Percentiles rank a stretch among this genome's conserved stretches.
Evolutionary conservation across 2,329 filamentous ascomycete genomes (phyloP).

Genomic region (Xylariaceae sp.): DNA sequence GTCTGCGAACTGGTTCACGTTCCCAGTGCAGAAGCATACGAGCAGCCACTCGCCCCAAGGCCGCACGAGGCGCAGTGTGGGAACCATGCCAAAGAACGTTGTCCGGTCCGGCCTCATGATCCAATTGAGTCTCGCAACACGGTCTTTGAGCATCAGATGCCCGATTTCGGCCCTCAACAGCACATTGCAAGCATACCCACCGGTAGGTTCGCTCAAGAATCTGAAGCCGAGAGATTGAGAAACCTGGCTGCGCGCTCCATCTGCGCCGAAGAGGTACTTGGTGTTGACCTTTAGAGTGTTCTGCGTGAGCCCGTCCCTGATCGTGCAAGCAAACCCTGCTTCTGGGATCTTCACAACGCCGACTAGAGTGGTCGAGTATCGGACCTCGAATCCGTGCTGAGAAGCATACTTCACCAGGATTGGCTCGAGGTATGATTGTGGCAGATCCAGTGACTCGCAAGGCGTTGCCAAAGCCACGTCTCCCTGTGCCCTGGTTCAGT

Average conservation of each 20-base stretch:
- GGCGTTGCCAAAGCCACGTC: constrained; percentile 39
- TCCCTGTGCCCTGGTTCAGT: constrained; percentile 26
- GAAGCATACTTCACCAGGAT: constrained; percentile 37
- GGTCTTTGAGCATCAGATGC: constrained; percentile 39
- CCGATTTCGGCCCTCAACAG: constrained; percentile 43
- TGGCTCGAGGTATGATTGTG: constrained; percentile 40
- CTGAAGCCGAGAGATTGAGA: constrained; percentile 33
- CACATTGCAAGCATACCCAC: constrained; percentile 37
- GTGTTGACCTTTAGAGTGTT: constrained; percentile 38
- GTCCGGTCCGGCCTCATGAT: constrained; percentile 46
- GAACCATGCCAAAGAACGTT: constrained; percentile 37
- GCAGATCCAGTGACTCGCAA: constrained; percentile 37
- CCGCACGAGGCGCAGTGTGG: constrained; percentile 49
- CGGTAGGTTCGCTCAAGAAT: constrained; percentile 27
- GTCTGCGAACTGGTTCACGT: constrained; percentile 7
- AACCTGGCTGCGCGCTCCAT: constrained; percentile 41
- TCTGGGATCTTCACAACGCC: constrained; percentile 19
- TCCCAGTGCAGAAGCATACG: constrained; percentile 34
- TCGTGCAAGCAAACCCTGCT: constrained; percentile 12
- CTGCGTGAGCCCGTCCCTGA: constrained; percentile 36
- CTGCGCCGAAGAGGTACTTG: constrained; percentile 56
- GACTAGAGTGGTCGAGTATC: constrained; percentile 35
- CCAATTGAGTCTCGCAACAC: constrained; percentile 52
- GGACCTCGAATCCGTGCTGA: constrained; percentile 31
- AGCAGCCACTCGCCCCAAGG: constrained; percentile 55